Percentiles rank a stretch among this genome's conserved stretches.
Conservation (phyloP, 2,329 filamentous ascomycete genomes). For the Leptodontidium sp. region DNA sequence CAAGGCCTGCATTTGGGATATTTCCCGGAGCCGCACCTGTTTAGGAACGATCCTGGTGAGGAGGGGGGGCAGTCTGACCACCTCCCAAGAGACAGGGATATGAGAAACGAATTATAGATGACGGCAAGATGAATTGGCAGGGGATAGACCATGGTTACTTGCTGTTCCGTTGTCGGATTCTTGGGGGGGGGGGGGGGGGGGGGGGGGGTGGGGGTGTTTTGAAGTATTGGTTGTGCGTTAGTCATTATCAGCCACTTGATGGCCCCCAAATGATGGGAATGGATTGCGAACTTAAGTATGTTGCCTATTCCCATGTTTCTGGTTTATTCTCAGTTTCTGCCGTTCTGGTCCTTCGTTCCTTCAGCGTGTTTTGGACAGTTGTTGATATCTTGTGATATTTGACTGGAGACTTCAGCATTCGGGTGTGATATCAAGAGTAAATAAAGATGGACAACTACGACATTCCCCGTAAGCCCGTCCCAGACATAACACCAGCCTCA, state of each 20-base stretch:
- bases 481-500: neutral
- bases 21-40: no score
- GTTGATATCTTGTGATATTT: neutral
- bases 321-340: neutral
- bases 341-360: neutral
- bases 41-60: neutral
- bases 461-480: neutral
- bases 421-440: neutral
- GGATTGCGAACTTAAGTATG: conserved; percentile 1
- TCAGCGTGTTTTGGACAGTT: neutral
- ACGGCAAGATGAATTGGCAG: neutral
- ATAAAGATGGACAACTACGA: conserved; percentile 14
- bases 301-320: neutral
- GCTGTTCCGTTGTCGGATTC: no score
- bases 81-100: no score
- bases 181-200: neutral
- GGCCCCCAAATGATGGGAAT: conserved; percentile 14
- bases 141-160: neutral
- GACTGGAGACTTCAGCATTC: neutral
- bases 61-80: no score
- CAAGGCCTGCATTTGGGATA: no score
- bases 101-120: neutral
- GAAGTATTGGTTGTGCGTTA: neutral
- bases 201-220: neutral
- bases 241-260: conserved; percentile 11